Base-by-base conservation (phyloP, 176 grass and related monocot genomes). In the Triticum timopheevii region DNA sequence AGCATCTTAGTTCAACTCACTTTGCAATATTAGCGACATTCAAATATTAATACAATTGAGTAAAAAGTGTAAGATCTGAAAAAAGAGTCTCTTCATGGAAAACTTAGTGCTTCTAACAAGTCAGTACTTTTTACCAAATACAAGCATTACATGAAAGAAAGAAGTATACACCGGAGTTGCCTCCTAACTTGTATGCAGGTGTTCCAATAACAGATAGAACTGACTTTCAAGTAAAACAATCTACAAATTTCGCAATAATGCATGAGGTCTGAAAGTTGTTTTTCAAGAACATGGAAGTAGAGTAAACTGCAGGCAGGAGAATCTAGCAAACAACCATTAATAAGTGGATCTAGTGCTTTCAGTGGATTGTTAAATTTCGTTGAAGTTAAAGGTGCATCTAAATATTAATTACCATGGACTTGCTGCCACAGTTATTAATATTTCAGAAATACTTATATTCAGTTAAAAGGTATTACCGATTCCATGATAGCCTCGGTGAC, bases 401-500 rank as follows among this genome's bases (percentile, higher is more conserved):
- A 69, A 19, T 19, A 69, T 36, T 67, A 69, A 69, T 35, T 35
- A 69, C 15, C 28, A 17, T 20, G 30, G 16, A 69, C 66, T 69
- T 73, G 22, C 22, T 23, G 70, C 38, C 12, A 0, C 45, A 86
- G 4, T 24, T 24, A 31, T 15, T 65, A 17, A 36, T 15, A 22
- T 52, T 7, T 17, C 6, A 38, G 0, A 34, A 54, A 56, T 38
- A 2, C 6, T 78, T 15, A 7, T n/a, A 20, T 38, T 25, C 9
- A 25, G 22, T 7, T 40, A 58, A 86, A 69, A 59, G 16, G 39
- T 6, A 35, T 34, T 52, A 89, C 73, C 65, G 54, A 73, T 83
- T 87, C 68, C 17, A 20, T 34, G 65, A 89, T 63, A 28, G 78
- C n/a, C 61, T 87, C 36, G 50, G 68, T 25, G 20, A 86, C 39